Conservation (phyloP, 768 basidiomycete species). For the Naganishia antarctica region DNA sequence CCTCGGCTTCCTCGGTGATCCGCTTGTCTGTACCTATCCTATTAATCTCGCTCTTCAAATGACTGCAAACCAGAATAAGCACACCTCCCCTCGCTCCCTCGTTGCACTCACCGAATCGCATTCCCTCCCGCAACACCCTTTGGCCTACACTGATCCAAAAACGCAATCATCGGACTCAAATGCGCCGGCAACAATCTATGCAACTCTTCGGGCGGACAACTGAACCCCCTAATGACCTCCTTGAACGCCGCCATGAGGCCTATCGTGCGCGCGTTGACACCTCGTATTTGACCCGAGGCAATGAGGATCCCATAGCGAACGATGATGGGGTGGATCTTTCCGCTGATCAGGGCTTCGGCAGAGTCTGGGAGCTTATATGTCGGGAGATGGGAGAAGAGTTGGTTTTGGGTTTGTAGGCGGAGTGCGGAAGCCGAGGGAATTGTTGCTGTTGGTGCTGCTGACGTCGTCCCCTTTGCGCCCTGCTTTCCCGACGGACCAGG, state of each 20-base stretch:
- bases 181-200: conserved; percentile 30
- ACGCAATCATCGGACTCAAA: conserved; percentile 40
- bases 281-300: conserved; percentile 83
- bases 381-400: conserved; percentile 46
- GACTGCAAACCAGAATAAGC: conserved; percentile 56
- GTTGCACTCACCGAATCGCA: conserved; percentile 41
- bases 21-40: conserved; percentile 80
- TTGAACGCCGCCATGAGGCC: conserved; percentile 88
- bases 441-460: neutral
- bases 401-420: conserved; percentile 31
- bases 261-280: conserved; percentile 92
- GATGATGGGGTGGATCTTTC: conserved; percentile 79
- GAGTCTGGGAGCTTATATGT: conserved; percentile 29
- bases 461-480: neutral
- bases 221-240: conserved; percentile 58
- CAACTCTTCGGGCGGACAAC: conserved; percentile 13
- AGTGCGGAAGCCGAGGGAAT: neutral
- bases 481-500: conserved; percentile 6
- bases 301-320: conserved; percentile 82
- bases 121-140: conserved; percentile 49
- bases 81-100: neutral
- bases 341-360: conserved; percentile 26
- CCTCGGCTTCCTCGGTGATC: conserved; percentile 72
- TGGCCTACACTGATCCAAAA: conserved; percentile 41
- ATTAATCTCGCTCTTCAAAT: conserved; percentile 87